These are phyloP conservation scores for Rhizoclosmatium sp. DNA, from an alignment of 192 early-diverging fungal species.

Conservation along the genomic window DNA sequence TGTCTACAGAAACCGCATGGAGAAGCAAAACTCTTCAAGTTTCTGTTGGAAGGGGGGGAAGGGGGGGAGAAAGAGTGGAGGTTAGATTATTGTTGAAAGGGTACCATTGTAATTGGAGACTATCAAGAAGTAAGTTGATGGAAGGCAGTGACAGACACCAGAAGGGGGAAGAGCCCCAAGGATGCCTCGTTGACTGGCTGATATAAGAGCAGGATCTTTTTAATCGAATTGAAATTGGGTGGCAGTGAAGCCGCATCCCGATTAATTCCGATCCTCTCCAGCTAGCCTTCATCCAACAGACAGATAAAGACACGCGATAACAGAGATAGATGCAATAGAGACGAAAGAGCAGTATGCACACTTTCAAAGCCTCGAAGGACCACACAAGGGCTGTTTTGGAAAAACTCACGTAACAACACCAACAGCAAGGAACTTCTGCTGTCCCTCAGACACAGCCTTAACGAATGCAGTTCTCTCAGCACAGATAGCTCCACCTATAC, in stretches of 20 bases:
- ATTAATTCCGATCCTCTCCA: too few relatives aligned
- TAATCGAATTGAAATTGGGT: too few relatives aligned
- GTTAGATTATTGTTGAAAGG: too few relatives aligned
- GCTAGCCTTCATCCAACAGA: too few relatives aligned
- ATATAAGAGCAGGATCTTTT: too few relatives aligned
- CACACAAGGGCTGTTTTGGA: too few relatives aligned
- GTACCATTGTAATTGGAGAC: too few relatives aligned
- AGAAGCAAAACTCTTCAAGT: constrained; percentile 60
- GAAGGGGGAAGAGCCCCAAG: too few relatives aligned
- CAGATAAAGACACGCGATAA: constrained; percentile 1
- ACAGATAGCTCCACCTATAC: constrained; percentile 75
- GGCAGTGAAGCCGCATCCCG: too few relatives aligned
- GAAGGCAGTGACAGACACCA: not conserved
- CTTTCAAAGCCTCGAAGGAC: too few relatives aligned
- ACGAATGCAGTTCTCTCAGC: constrained; percentile 90
- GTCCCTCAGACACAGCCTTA: constrained; percentile 88
- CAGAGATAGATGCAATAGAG: not conserved
- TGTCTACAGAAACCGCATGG: constrained; percentile 79
- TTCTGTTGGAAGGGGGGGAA: constrained; percentile 19
- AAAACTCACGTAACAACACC: constrained; percentile 76
- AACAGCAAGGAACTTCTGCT: constrained; percentile 75
- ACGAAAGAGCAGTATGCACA: too few relatives aligned
- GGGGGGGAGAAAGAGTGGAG: not conserved
- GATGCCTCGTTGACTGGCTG: too few relatives aligned
- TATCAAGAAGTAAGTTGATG: not conserved